phyloP scores from a whole-genome alignment of 331 rosid genomes.

The Ulmus americana region DNA sequence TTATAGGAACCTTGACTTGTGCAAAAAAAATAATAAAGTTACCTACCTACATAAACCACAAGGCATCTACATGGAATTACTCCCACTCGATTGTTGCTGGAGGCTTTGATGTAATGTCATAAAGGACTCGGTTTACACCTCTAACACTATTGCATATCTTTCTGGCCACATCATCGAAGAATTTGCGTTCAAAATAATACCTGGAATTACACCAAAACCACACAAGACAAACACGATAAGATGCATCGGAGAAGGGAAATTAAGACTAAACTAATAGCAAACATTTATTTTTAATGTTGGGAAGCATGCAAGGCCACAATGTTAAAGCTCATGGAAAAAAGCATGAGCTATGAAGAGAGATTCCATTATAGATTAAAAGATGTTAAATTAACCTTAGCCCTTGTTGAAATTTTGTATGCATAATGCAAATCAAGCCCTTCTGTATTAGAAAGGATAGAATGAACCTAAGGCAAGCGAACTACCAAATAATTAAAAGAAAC shows the following conservation, averaged over 20 bases:
- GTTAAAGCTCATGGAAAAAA: not conserved
- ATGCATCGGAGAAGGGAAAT: not conserved
- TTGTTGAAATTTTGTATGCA: not conserved
- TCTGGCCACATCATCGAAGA: slow-evolving; percentile 66
- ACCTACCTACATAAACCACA: not conserved
- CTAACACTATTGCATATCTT: slow-evolving; percentile 87
- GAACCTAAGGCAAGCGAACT: not conserved
- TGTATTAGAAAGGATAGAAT: not conserved
- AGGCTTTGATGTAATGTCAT: slow-evolving; percentile 92
- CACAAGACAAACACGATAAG: not conserved
- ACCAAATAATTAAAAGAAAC: not conserved
- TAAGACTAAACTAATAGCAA: too few relatives aligned
- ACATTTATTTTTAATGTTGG: not conserved
- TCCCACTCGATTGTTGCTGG: slow-evolving; percentile 99
- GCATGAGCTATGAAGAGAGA: not conserved
- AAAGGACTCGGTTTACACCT: slow-evolving; percentile 85
- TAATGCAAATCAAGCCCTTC: not conserved
- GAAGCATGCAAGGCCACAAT: not conserved
- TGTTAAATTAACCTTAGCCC: not conserved
- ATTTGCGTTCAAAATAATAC: slow-evolving; percentile 80
- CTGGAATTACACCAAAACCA: slow-evolving; percentile 28
- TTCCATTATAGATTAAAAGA: not conserved
- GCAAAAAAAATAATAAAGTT: not conserved
- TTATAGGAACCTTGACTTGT: not conserved
- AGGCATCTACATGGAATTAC: slow-evolving; percentile 18